phyloP scores from a whole-genome alignment of 495 filamentous ascomycete species.

The Neurospora sp. region DNA sequence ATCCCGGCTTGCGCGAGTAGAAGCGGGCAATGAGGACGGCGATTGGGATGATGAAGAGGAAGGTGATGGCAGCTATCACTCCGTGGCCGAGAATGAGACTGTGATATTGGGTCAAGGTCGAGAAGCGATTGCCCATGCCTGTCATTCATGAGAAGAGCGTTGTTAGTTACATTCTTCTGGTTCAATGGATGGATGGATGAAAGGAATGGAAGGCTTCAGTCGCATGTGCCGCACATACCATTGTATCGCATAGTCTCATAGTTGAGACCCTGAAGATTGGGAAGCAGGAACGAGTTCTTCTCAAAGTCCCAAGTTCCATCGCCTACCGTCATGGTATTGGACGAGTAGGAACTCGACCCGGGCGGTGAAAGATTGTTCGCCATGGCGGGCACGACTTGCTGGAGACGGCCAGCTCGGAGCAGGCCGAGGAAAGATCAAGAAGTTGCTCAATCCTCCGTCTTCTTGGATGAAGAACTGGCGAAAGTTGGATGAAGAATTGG shows the following conservation, averaged over 20 bases:
- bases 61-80: conserved; percentile 76
- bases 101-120: conserved; percentile 64
- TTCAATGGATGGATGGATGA: not conserved
- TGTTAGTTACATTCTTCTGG: conserved; percentile 1
- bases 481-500: not conserved
- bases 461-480: no score
- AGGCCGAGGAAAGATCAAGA: conserved; percentile 2
- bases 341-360: conserved; percentile 74
- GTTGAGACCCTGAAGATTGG: conserved; percentile 78
- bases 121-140: conserved; percentile 92
- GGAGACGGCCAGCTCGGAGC: conserved; percentile 11
- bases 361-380: conserved; percentile 56
- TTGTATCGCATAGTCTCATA: conserved; percentile 95
- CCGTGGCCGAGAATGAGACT: conserved; percentile 73
- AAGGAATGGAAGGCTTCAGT: not conserved
- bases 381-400: conserved; percentile 28
- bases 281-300: conserved; percentile 78
- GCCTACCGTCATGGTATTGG: conserved; percentile 74
- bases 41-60: conserved; percentile 71
- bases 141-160: not conserved
- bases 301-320: conserved; percentile 86
- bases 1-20: conserved; percentile 45
- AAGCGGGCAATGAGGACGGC: conserved; percentile 75
- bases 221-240: conserved; percentile 40
- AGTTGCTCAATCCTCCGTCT: not conserved